Conservation (phyloP, 202 grass and related monocot genomes). For the Elaeis oleifera region DNA sequence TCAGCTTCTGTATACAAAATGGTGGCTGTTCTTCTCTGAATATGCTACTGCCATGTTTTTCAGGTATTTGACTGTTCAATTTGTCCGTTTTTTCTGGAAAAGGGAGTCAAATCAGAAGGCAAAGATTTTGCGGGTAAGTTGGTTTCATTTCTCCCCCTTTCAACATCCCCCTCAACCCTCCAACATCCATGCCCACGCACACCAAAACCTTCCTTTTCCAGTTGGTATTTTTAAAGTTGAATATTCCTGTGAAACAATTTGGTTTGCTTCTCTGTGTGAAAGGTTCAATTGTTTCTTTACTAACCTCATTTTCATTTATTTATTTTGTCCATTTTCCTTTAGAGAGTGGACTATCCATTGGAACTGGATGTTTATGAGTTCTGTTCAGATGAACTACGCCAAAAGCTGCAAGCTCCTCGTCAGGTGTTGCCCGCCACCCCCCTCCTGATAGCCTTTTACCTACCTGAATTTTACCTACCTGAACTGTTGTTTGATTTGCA, state of each 20-base stretch:
- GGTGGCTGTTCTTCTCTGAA: not conserved
- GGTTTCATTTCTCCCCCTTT: not conserved
- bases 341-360: conserved; percentile 99
- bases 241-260: not conserved
- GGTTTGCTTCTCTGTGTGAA: not conserved
- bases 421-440: conserved; percentile 38
- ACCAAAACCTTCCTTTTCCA: too few species aligned
- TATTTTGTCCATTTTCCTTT: conserved; percentile 17
- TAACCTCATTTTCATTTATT: conserved; percentile 2
- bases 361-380: conserved; percentile 98
- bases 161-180: too few species aligned
- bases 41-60: not conserved
- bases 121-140: conserved; percentile 79
- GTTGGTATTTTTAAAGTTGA: too few species aligned
- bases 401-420: conserved; percentile 83
- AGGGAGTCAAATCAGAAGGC: conserved; percentile 94
- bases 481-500: conserved; percentile 19
- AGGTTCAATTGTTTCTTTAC: not conserved
- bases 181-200: too few species aligned
- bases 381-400: conserved; percentile 90
- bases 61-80: conserved; percentile 88
- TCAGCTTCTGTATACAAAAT: not conserved
- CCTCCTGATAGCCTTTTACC: too few species aligned
- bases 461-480: too few species aligned
- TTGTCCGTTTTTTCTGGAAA: conserved; percentile 97